A percentile compares a stretch with the other conserved stretches of the same genome.
Conservation (phyloP, 108 stramenopile genomes). For the Skeletonema marinoi region DNA sequence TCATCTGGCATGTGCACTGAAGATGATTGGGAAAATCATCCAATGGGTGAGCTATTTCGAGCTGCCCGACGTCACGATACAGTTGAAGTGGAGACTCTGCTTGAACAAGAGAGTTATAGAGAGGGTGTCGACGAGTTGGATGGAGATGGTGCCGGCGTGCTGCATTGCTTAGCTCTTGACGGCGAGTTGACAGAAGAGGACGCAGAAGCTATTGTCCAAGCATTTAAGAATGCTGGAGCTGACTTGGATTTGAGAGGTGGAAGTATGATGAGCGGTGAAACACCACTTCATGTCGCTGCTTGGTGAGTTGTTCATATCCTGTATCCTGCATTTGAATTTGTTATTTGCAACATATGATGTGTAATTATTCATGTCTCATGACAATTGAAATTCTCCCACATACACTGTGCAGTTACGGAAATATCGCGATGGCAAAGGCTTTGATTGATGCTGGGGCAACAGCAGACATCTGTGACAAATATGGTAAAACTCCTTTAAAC, state of each 20-base stretch:
- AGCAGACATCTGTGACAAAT: neutral
- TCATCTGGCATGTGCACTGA: neutral
- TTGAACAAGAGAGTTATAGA: neutral
- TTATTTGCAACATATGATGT: no score
- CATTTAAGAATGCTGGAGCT: slow-evolving; percentile 1
- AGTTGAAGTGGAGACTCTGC: neutral
- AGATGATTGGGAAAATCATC: neutral
- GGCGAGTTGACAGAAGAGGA: neutral
- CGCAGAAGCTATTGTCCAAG: neutral
- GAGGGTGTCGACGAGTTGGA: neutral
- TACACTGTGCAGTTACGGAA: neutral
- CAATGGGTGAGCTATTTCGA: neutral
- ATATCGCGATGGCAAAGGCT: neutral
- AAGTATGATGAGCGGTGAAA: neutral
- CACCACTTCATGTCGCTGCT: slow-evolving; percentile 1
- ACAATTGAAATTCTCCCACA: no score
- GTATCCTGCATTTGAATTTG: neutral
- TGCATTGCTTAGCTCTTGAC: neutral
- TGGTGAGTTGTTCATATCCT: neutral
- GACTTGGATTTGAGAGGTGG: slow-evolving; percentile 2
- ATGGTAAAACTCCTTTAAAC: neutral
- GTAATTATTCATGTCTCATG: no score
- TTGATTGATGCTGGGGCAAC: slow-evolving; percentile 5
- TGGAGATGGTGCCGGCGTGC: neutral
- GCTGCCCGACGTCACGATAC: neutral